Conservation (phyloP, 371 early-diverging fungal genomes). For the Lichtheimia ornata region DNA sequence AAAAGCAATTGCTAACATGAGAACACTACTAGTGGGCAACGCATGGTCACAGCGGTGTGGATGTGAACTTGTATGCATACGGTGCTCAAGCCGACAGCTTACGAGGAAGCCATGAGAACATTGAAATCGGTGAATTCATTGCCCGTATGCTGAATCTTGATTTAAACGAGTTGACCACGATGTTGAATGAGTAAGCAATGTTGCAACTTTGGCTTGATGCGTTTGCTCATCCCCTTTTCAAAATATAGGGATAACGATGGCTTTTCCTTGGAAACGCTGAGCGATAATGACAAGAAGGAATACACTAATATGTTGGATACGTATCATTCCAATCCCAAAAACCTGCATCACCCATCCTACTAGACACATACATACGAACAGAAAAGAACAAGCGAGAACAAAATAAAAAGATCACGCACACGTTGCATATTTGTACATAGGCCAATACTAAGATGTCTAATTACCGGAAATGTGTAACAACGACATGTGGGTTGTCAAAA, state of each 20-base stretch:
- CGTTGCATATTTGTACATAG: too few relatives aligned
- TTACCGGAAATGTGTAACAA: too few relatives aligned
- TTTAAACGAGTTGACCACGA: slow-evolving; percentile 60
- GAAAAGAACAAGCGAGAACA: too few relatives aligned
- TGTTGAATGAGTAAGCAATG: slow-evolving; percentile 47
- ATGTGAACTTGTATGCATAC: slow-evolving; percentile 90
- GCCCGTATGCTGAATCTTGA: slow-evolving; percentile 63
- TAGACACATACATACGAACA: too few relatives aligned
- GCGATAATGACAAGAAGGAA: slow-evolving; percentile 28
- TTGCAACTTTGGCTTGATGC: too few relatives aligned
- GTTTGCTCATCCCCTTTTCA: not conserved
- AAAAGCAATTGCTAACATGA: not conserved
- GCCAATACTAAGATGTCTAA: too few relatives aligned
- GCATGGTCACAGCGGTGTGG: slow-evolving; percentile 91
- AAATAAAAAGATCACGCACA: too few relatives aligned
- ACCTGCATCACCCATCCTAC: slow-evolving; percentile 13
- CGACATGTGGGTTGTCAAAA: too few relatives aligned
- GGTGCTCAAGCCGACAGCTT: slow-evolving; percentile 53
- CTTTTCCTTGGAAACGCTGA: slow-evolving; percentile 28
- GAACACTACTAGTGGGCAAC: slow-evolving; percentile 72
- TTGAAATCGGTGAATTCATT: slow-evolving; percentile 82
- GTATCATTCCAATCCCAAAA: slow-evolving; percentile 27
- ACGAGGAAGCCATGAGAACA: slow-evolving; percentile 82
- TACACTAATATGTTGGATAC: slow-evolving; percentile 37
- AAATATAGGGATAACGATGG: slow-evolving; percentile 2